Evolutionary conservation across 2,329 filamentous ascomycete genomes (phyloP).

Genomic region (Penicillium frequentans): DNA sequence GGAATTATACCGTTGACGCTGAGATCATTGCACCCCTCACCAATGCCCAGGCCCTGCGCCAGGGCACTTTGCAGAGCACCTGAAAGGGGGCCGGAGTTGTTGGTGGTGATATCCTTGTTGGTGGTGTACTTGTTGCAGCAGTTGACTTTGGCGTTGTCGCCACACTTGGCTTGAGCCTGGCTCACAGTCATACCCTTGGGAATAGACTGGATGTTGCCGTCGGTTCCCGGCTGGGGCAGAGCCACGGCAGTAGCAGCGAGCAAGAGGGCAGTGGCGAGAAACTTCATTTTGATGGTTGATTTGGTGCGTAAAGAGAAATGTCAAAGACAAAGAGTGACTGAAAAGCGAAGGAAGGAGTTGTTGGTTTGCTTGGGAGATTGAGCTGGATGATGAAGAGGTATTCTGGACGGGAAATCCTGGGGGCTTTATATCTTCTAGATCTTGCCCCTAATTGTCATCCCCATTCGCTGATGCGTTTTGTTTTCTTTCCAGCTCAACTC

Average conservation of each 20-base stretch:
- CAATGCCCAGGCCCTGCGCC: conserved; percentile 28
- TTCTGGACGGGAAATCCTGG: background rate
- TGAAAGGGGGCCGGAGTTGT: conserved; percentile 21
- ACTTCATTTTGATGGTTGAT: conserved; percentile 27
- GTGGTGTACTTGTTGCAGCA: conserved; percentile 34
- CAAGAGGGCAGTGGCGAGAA: conserved; percentile 24
- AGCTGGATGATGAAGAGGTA: conserved; percentile 7
- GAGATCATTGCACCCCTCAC: conserved; percentile 35
- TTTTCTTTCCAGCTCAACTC: background rate
- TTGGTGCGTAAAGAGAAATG: background rate
- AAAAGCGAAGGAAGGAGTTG: background rate
- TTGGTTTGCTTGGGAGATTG: conserved; percentile 10
- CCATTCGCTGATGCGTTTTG: background rate
- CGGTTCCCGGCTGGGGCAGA: conserved; percentile 9
- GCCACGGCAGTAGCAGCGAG: conserved; percentile 26
- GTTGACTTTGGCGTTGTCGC: conserved; percentile 23
- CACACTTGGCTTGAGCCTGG: conserved; percentile 27
- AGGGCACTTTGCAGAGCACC: conserved; percentile 28
- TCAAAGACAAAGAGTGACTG: conserved; percentile 1
- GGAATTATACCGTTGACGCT: conserved; percentile 23
- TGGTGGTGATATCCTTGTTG: conserved; percentile 19
- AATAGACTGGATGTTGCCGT: background rate
- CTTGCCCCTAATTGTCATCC: background rate
- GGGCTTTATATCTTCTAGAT: conserved; percentile 19
- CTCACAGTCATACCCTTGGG: conserved; percentile 13